phyloP scores from a whole-genome alignment of 495 filamentous ascomycete genomes.

The Aspergillus egyptiacus region DNA sequence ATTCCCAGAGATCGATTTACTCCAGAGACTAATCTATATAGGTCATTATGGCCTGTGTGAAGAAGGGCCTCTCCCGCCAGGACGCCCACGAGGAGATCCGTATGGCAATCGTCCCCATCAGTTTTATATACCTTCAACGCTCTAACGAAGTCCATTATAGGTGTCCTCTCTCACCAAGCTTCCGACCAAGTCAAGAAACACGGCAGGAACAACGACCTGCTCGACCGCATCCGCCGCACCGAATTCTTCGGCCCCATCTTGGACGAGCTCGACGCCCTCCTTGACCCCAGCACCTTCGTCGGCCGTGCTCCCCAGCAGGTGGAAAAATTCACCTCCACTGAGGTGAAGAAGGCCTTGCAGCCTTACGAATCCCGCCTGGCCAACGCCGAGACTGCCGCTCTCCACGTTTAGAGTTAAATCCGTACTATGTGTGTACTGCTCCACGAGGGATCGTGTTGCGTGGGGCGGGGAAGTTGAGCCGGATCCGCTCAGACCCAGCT shows the following conservation, averaged over 20 bases:
- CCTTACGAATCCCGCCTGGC: conserved; percentile 40
- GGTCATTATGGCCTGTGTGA: conserved; percentile 83
- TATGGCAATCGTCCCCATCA: conserved; percentile 14
- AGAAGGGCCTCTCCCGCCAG: conserved; percentile 71
- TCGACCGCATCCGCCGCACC: conserved; percentile 67
- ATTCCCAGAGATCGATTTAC: not conserved
- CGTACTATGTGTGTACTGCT: not conserved
- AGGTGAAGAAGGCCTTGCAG: conserved; percentile 47
- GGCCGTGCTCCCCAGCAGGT: conserved; percentile 57
- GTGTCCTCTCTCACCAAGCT: conserved; percentile 83
- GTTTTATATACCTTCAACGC: not conserved
- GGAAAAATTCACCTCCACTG: conserved; percentile 49
- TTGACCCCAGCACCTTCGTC: conserved; percentile 63
- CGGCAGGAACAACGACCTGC: conserved; percentile 76
- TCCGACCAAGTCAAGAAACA: conserved; percentile 70
- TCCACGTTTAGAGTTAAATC: conserved; percentile 40
- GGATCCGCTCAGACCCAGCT: too few species aligned
- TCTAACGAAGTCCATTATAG: conserved; percentile 22
- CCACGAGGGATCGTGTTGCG: too few species aligned
- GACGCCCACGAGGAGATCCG: conserved; percentile 87
- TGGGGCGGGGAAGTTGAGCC: not conserved
- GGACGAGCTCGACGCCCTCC: conserved; percentile 65
- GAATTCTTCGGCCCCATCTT: conserved; percentile 81
- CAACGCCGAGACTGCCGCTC: conserved; percentile 43
- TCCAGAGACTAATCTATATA: conserved; percentile 20